Percentiles rank a stretch among this genome's conserved stretches.
Conservation (phyloP, 75 land plant species). For the Pinus taeda region DNA sequence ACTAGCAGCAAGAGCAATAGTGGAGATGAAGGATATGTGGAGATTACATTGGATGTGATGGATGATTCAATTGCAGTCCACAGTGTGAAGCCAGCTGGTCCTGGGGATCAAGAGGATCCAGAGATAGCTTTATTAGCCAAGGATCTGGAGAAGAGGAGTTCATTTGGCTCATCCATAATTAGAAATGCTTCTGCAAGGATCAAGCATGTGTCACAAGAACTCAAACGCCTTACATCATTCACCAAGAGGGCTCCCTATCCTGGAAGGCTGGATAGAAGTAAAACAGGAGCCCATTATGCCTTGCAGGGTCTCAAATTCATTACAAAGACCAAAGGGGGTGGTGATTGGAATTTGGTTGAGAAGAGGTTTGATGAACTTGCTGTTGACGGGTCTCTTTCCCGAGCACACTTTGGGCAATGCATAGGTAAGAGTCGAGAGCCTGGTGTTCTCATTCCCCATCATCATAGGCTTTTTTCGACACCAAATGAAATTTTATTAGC, state of each 20-base stretch:
- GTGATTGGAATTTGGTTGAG: conserved; percentile 61
- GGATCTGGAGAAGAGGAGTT: conserved; percentile 35
- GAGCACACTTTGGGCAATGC: conserved; percentile 68
- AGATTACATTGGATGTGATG: conserved; percentile 68
- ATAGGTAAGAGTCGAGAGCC: conserved; percentile 39
- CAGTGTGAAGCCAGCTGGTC: conserved; percentile 43
- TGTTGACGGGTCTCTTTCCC: conserved; percentile 38
- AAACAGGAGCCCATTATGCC: conserved; percentile 63
- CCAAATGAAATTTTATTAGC: not conserved
- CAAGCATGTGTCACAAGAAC: conserved; percentile 62
- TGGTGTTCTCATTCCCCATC: not conserved
- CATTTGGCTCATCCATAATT: conserved; percentile 29
- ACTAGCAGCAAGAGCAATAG: not conserved
- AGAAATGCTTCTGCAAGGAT: conserved; percentile 38
- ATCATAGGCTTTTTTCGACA: not conserved
- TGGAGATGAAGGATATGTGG: conserved; percentile 52
- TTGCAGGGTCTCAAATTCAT: conserved; percentile 76
- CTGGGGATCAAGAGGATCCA: conserved; percentile 32
- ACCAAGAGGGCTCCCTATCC: conserved; percentile 8
- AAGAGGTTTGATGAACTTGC: conserved; percentile 54
- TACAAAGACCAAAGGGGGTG: conserved; percentile 39
- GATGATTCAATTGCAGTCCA: conserved; percentile 61
- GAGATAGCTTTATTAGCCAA: conserved; percentile 50
- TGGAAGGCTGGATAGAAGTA: conserved; percentile 37
- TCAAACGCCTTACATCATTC: conserved; percentile 43